phyloP scores from a whole-genome alignment of 345 rosid genomes.

The Acer yangbiense region DNA sequence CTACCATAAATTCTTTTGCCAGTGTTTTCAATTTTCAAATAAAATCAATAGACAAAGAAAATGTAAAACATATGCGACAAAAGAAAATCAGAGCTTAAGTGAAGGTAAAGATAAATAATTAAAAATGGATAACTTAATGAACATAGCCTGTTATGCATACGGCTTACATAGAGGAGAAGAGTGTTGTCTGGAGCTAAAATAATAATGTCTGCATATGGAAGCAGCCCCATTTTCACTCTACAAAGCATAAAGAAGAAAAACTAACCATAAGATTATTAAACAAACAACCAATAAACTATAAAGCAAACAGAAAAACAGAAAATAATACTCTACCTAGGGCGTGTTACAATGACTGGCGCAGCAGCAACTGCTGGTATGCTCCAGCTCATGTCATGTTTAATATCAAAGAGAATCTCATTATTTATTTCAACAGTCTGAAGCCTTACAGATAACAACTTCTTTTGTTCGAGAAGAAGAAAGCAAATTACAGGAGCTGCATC shows the following conservation, averaged over 20 bases:
- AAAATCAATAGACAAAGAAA: not conserved
- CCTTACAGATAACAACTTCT: constrained; percentile 76
- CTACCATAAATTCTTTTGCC: not conserved
- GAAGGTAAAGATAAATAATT: not conserved
- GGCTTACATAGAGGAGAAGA: constrained; percentile 85
- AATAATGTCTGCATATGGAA: constrained; percentile 70
- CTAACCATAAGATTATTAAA: constrained; percentile 6
- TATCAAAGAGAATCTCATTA: constrained; percentile 68
- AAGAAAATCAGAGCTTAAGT: not conserved
- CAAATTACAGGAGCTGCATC: constrained; percentile 77
- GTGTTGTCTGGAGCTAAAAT: constrained; percentile 79
- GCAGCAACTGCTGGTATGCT: constrained; percentile 87
- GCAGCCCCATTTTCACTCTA: constrained; percentile 70
- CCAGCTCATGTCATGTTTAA: constrained; percentile 92
- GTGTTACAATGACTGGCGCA: constrained; percentile 81
- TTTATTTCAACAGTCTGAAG: constrained; percentile 82
- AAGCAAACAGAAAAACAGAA: constrained; percentile 8
- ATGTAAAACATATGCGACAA: not conserved
- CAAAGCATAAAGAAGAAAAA: constrained; percentile 22
- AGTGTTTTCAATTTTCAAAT: not conserved
- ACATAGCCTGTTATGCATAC: constrained; percentile 1
- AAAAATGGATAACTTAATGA: not conserved
- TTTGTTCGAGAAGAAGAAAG: constrained; percentile 87
- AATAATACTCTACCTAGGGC: constrained; percentile 58
- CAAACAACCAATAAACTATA: not conserved